Evolutionary conservation across 2,329 filamentous ascomycete genomes (phyloP).

Genomic region (Aureobasidium zeae): DNA sequence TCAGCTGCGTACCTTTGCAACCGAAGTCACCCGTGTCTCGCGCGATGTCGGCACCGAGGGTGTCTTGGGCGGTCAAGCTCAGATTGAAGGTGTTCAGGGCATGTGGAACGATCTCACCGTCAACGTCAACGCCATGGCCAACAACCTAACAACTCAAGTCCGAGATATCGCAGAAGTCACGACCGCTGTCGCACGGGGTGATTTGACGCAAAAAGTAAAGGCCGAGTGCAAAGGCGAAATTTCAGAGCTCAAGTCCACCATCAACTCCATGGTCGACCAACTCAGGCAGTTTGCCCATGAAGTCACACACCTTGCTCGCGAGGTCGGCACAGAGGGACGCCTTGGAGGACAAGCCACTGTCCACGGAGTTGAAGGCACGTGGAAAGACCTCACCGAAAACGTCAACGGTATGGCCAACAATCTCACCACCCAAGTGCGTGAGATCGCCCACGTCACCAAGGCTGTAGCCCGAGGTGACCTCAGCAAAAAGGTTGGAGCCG

Average conservation of each 20-base stretch:
- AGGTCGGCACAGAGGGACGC: constrained; percentile 44
- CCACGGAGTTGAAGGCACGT: constrained; percentile 44
- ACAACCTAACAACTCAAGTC: constrained; percentile 45
- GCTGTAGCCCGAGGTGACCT: constrained; percentile 44
- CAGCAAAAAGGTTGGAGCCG: constrained; percentile 44
- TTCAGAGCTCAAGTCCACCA: constrained; percentile 42
- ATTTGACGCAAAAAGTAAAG: constrained; percentile 44
- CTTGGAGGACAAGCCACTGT: constrained; percentile 45
- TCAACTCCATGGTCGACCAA: constrained; percentile 47
- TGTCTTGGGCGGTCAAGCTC: constrained; percentile 53
- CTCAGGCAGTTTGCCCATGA: constrained; percentile 45
- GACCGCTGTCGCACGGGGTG: constrained; percentile 43
- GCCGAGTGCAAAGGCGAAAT: constrained; percentile 46
- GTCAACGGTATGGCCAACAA: constrained; percentile 47
- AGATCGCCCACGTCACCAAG: constrained; percentile 45
- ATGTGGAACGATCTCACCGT: constrained; percentile 58
- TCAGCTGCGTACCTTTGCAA: constrained; percentile 55
- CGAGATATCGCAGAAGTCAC: constrained; percentile 46
- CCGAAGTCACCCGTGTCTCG: constrained; percentile 55
- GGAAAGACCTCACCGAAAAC: constrained; percentile 46
- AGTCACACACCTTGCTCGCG: constrained; percentile 44
- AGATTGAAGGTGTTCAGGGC: constrained; percentile 55
- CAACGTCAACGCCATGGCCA: constrained; percentile 46
- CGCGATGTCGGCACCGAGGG: constrained; percentile 56
- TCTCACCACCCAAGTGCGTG: constrained; percentile 43